Base-by-base conservation (phyloP, 2,329 filamentous ascomycete genomes). In the Epichloe amarillans region DNA sequence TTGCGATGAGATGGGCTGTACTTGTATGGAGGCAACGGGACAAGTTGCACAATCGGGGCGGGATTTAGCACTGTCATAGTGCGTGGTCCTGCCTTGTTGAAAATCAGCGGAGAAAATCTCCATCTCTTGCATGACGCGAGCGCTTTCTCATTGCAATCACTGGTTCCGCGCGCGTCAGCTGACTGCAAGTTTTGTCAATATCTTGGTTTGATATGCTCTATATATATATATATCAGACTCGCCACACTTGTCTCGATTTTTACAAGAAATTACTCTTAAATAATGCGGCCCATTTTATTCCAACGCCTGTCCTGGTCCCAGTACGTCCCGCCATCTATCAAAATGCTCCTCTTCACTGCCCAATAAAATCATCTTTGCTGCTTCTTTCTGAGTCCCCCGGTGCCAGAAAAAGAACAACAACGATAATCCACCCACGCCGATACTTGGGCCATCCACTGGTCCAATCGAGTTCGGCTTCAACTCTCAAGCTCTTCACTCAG, bases 401-500 rank as follows among this genome's bases (percentile, higher is more conserved):
- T 36, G 30, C 26, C 23, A n/a, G 6, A 23, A 35, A 15, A n/a
- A 23, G 12, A 37, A 26, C 7, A 23, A 3, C 4, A 26, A 10
- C n/a, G 36, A 37, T 21, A n/a, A 14, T 23, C 3, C 26, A 33
- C 14, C 12, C 5, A 26, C 19, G n/a, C 23, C 7, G 5, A 26
- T 38, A 23, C 17, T 17, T 33, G n/a, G 23, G 17, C 30, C 21
- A 11, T 19, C 17, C 15, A 21, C 37, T 26, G 11, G 14, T 15
- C 26, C 12, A 14, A 10, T 21, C 47, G 30, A 5, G 3, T 5
- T 12, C 40, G 0, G 19, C 40, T 43, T 62, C 54, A 61, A 41
- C 56, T 56, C 38, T 77, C 75, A 52, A 73, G 62, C 36, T 74
- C 73, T 48, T 79, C 77, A 52, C 68, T 69, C 53, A 83, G 64